Evolutionary conservation across 306 rosid genomes (phyloP).

Genomic region (Lathyrus tuberosus): DNA sequence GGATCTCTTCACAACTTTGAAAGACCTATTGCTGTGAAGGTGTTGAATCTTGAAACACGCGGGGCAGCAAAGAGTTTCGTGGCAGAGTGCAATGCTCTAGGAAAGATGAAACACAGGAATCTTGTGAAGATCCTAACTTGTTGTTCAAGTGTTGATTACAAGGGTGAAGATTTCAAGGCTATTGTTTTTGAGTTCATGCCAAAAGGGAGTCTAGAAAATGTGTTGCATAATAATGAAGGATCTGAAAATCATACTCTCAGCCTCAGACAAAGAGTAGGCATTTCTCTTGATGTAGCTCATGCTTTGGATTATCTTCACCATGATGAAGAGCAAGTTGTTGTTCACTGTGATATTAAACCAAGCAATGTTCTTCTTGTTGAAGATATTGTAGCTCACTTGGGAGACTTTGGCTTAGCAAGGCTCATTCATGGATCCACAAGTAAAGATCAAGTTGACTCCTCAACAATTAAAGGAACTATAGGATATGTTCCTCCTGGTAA

Average conservation of each 20-base stretch:
- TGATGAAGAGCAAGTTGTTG: constrained; percentile 27
- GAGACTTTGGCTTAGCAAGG: too few relatives aligned
- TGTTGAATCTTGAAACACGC: constrained; percentile 39
- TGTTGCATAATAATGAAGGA: constrained; percentile 23
- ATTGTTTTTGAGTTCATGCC: constrained; percentile 43
- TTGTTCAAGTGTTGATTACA: too few relatives aligned
- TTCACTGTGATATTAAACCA: constrained; percentile 56
- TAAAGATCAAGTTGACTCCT: too few relatives aligned
- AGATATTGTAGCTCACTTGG: background rate
- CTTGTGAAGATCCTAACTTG: too few relatives aligned
- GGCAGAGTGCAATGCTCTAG: constrained; percentile 39
- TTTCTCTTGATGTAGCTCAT: constrained; percentile 46
- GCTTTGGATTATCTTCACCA: constrained; percentile 52
- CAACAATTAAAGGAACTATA: too few relatives aligned
- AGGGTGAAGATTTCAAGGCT: too few relatives aligned
- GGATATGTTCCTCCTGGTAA: too few relatives aligned
- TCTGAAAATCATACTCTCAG: background rate
- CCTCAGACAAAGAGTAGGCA: constrained; percentile 19
- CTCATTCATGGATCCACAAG: too few relatives aligned
- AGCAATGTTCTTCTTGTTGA: constrained; percentile 44
- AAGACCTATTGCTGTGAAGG: constrained; percentile 39
- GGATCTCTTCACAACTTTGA: constrained; percentile 38
- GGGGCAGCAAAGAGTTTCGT: constrained; percentile 49
- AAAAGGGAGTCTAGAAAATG: constrained; percentile 40
- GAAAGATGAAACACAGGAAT: constrained; percentile 26